Percentiles rank a stretch among this genome's conserved stretches.
Conservation (phyloP, 164 flowering plant genomes). For the Umbilicus rupestris region DNA sequence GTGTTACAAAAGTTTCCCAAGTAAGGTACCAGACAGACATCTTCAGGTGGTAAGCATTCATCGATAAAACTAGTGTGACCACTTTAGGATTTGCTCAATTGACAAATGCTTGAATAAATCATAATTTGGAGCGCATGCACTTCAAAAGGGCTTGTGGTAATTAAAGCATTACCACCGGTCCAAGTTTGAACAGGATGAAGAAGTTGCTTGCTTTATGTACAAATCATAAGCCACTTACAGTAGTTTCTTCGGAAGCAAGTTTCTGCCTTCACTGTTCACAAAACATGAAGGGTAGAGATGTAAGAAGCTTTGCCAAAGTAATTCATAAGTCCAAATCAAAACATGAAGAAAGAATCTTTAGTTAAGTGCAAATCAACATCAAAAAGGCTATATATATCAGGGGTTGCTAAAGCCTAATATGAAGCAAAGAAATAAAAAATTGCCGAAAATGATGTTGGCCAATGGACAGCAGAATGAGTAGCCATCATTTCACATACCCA, state of each 20-base stretch:
- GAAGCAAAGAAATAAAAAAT: not conserved
- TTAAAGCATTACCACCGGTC: not conserved
- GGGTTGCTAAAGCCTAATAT: not conserved
- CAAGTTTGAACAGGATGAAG: not conserved
- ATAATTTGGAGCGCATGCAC: not conserved
- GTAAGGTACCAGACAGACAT: not conserved
- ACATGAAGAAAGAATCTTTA: not conserved
- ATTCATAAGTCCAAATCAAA: not conserved
- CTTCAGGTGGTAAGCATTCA: not conserved
- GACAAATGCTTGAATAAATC: not conserved
- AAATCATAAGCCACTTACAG: not conserved
- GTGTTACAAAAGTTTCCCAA: not conserved
- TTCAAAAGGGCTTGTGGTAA: not conserved
- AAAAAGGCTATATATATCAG: not conserved
- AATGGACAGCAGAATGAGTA: not conserved
- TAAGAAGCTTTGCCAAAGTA: not conserved
- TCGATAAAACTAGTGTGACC: not conserved
- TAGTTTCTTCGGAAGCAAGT: not conserved
- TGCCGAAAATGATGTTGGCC: not conserved
- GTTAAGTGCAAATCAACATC: not conserved
- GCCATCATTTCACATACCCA: not conserved
- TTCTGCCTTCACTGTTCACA: not conserved
- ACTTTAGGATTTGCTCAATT: not conserved
- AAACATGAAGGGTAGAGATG: not conserved
- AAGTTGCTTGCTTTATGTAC: not conserved